phyloP scores from a whole-genome alignment of 257 asterid genomes.

The Hygrophila difformis region DNA sequence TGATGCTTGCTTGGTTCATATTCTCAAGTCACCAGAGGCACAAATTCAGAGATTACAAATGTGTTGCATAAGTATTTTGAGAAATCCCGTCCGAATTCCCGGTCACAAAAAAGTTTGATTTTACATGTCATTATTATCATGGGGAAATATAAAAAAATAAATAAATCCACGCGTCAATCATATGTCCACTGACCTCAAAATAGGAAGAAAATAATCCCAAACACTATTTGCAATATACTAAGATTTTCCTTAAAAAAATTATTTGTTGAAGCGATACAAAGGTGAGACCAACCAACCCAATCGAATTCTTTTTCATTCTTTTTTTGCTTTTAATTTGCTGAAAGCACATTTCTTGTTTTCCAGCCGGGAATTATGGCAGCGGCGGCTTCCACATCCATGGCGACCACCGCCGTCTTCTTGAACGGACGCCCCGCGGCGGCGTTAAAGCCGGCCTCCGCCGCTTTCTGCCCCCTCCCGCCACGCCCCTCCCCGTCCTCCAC shows the following conservation, averaged over 20 bases:
- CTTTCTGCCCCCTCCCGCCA: constrained; percentile 45
- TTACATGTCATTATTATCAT: too few species aligned
- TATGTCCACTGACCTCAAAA: constrained; percentile 15
- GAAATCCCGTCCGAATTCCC: too few species aligned
- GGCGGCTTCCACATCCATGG: constrained; percentile 87
- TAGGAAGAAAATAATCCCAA: constrained; percentile 17
- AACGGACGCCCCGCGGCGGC: constrained; percentile 43
- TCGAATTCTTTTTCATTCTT: not conserved
- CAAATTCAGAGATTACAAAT: too few species aligned
- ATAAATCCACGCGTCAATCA: constrained; percentile 44
- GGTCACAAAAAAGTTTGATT: too few species aligned
- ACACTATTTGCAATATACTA: constrained; percentile 10
- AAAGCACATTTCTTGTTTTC: constrained; percentile 5
- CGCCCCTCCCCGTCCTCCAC: constrained; percentile 43
- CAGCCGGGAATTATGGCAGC: constrained; percentile 52
- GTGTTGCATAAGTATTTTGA: too few species aligned
- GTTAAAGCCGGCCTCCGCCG: constrained; percentile 24
- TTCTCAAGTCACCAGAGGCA: too few species aligned
- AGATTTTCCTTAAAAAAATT: constrained; percentile 4
- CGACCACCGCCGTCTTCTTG: constrained; percentile 71
- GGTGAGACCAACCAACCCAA: constrained; percentile 33
- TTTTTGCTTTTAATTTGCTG: not conserved
- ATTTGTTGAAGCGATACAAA: constrained; percentile 25
- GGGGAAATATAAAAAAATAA: too few species aligned
- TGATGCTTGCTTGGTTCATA: too few species aligned